Evolutionary conservation across 768 basidiomycete genomes (phyloP), one percentile per base, ranked within the genome.

Genomic region (Nidularia sp.): DNA sequence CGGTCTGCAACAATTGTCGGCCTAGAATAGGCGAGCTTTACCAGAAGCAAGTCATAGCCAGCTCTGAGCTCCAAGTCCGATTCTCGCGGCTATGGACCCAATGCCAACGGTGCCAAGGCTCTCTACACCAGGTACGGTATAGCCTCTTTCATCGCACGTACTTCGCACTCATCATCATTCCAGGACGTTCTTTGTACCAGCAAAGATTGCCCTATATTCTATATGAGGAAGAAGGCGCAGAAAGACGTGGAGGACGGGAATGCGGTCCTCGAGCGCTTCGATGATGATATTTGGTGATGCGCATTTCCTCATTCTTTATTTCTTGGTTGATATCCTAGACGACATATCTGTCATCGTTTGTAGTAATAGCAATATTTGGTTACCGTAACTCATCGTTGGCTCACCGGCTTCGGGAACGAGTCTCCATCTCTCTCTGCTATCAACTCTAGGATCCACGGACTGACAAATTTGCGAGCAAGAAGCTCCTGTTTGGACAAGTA

Each of bases 141-240:
- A 31, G 1, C 31, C 12, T 43, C 3, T 45, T 9, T 25, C 25
- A 50, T 10, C 18, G 47, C 29, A 10, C 10, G 12, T 5, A 33
- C 56, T 45, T 3, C 34, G 9, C 25, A 25, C 12, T 39, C 42
- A 43, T 29, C 51, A 45, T 51, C 22, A 45, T 25, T 7, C 48
- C 48, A 97, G 91, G 97, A 99, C 64, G 97, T 98, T 6, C 74
- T 99, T 31, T 99, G 96, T 64, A 90, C 92, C 0, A 94, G 91
- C 64, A 95, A 91, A 64, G 97, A 99, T 70, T 99, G 97, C 60
- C 97, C 97, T 0, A 98, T 98, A 54, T 99, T 95, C 70, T 99
- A 99, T 66, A 93, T 97, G 87, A 76, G 97, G 42, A 98, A 98
- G 74, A 98, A 98, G 63, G 87, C 95, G 6, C 97, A 98, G 69